phyloP scores from a whole-genome alignment of 306 rosid species.

The Carpinus fangiana region DNA sequence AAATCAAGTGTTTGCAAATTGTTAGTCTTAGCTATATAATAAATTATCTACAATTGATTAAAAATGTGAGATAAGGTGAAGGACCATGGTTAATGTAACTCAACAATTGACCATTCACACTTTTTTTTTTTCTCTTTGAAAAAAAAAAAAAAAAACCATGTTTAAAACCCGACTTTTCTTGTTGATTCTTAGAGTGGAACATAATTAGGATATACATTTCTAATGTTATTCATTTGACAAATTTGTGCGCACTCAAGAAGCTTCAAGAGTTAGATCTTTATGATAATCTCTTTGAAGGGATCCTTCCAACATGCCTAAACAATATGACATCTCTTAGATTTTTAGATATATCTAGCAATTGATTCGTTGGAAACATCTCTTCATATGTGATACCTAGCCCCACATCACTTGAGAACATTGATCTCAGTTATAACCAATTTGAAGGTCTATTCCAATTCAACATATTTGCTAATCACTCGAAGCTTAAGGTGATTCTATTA shows the following conservation, averaged over 20 bases:
- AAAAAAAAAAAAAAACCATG: too few species aligned
- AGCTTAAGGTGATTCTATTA: slow-evolving; percentile 9
- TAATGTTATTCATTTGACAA: background rate
- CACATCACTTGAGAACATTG: slow-evolving; percentile 15
- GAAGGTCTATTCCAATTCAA: slow-evolving; percentile 18
- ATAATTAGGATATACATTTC: background rate
- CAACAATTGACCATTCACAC: too few species aligned
- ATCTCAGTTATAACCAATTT: slow-evolving; percentile 16
- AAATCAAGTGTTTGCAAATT: background rate
- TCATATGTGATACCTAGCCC: background rate
- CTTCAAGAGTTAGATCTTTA: slow-evolving; percentile 14
- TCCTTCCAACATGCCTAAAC: slow-evolving; percentile 20
- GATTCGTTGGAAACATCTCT: slow-evolving; percentile 14
- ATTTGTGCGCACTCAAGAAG: slow-evolving; percentile 9
- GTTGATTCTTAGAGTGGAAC: too few species aligned
- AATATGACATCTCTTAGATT: slow-evolving; percentile 16
- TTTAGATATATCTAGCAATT: slow-evolving; percentile 22
- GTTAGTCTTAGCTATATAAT: too few species aligned
- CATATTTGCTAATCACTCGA: slow-evolving; percentile 22
- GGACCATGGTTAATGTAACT: too few species aligned
- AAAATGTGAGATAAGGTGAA: background rate
- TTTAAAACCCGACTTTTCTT: too few species aligned
- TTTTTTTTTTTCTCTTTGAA: too few species aligned
- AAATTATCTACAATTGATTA: background rate
- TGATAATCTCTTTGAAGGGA: slow-evolving; percentile 1